A percentile compares a stretch with the other conserved stretches of the same genome.
phyloP scores from a whole-genome alignment of 495 filamentous ascomycete species.

The Lasiosphaeria ovina region DNA sequence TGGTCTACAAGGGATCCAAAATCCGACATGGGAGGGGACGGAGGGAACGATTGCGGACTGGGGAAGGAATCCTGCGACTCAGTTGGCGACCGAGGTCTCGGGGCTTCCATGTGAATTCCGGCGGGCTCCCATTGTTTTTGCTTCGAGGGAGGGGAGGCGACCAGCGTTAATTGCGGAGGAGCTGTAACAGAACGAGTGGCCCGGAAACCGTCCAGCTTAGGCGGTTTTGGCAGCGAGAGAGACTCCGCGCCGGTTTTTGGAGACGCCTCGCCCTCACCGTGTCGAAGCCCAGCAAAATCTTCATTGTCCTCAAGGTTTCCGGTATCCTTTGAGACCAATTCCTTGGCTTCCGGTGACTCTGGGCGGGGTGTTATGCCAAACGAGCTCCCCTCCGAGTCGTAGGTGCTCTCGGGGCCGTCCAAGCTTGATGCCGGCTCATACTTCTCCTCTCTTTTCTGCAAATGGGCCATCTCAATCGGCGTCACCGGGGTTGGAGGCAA shows the following conservation, averaged over 20 bases:
- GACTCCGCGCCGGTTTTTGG: neutral
- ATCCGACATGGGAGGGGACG: slow-evolving; percentile 47
- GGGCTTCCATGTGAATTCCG: slow-evolving; percentile 14
- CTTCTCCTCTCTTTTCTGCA: slow-evolving; percentile 13
- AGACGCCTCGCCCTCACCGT: slow-evolving; percentile 1
- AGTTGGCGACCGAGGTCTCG: slow-evolving; percentile 28
- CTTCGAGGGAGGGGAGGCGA: slow-evolving; percentile 33
- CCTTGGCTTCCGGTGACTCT: neutral
- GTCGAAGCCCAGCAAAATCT: neutral
- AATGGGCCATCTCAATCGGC: slow-evolving; percentile 23
- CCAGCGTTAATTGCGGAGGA: slow-evolving; percentile 34
- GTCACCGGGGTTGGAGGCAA: slow-evolving; percentile 27
- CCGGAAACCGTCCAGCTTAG: slow-evolving; percentile 24
- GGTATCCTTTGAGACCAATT: neutral
- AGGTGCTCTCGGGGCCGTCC: neutral
- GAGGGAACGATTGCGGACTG: slow-evolving; percentile 55
- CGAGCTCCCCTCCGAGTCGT: neutral
- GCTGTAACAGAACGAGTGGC: slow-evolving; percentile 36
- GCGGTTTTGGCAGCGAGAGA: slow-evolving; percentile 6
- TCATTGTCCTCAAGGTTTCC: neutral
- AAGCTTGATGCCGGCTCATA: neutral
- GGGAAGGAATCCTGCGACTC: slow-evolving; percentile 48
- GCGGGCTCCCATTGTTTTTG: slow-evolving; percentile 6
- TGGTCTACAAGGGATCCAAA: slow-evolving; percentile 41
- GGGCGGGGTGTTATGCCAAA: neutral